Base-by-base conservation (phyloP, 768 basidiomycete genomes). In the Royoungia palumana region DNA sequence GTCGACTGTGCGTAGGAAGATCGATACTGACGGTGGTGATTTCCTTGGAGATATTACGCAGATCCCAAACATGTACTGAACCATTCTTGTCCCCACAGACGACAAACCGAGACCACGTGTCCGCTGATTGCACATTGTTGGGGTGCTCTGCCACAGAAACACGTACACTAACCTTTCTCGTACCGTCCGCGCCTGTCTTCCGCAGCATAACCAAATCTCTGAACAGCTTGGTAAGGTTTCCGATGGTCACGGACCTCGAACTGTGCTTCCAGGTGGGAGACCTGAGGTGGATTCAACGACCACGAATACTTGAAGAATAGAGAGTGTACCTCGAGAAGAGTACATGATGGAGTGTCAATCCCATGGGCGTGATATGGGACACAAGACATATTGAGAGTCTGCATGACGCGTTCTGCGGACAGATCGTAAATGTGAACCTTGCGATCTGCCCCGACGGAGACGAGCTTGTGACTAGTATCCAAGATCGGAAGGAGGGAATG, bases 211-310 rank as follows among this genome's bases (percentile, higher is more conserved):
- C 79, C 78, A 54, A 80, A 80, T 25, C 75, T 64, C 41, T 71
- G 65, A 19, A 70, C 72, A 4, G 72, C 60, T 27, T 53, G 49
- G 21, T 54, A 55, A 13, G 73, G 70, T 30, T 65, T 47, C 16
- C 78, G 70, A 51, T 71, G 67, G 51, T 79, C 79, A 19, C 71
- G 76, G n/a, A 78, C 44, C 55, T 81, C 79, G 44, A 75, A 78
- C 50, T 80, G 79, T 24, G 71, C 66, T 53, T 81, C 79, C 19
- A 75, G 64, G 55, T 79, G 75, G 6, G 71, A 70, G 41, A 79
- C 67, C 78, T 80, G 40, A 19, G 37, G 35, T 12, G 20, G 13
- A 19, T 8, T 56, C 34, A 49, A 22, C 41, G 25, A 46, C 42
- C 8, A 24, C 30, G 30, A 24, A 2, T 12, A 9, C 35, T 28